Conservation (phyloP, 148 eudicot genomes). For the Dysphania ambrosioides region DNA sequence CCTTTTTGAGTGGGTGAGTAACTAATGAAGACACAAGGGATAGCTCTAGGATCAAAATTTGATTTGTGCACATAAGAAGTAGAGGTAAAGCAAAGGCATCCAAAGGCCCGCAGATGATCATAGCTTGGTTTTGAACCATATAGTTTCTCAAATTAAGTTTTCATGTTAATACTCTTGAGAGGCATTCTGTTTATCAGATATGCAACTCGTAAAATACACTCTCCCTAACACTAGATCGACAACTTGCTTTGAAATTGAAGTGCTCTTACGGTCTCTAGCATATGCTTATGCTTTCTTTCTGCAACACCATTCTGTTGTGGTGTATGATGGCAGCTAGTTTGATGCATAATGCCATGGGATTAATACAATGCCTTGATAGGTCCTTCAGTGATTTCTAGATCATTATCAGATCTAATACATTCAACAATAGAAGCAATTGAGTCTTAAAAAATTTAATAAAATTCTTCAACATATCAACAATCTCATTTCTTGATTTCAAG, state of each 20-base stretch:
- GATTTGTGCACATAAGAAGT: not conserved
- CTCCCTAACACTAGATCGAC: not conserved
- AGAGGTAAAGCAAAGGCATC: not conserved
- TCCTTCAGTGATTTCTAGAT: not conserved
- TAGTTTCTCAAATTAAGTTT: too few species aligned
- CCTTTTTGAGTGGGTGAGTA: not conserved
- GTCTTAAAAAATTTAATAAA: not conserved
- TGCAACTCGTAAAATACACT: not conserved
- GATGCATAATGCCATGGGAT: not conserved
- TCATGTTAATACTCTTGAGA: not conserved
- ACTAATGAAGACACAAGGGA: not conserved
- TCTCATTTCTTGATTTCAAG: not conserved
- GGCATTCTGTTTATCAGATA: constrained; percentile 5
- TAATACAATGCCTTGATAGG: too few species aligned
- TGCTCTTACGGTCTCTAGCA: not conserved
- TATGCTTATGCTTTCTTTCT: constrained; percentile 10
- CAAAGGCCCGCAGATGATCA: not conserved
- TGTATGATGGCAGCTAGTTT: not conserved
- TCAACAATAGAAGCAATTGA: not conserved
- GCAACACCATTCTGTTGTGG: constrained; percentile 14
- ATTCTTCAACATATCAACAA: not conserved
- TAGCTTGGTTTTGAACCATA: too few species aligned
- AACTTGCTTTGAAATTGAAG: not conserved
- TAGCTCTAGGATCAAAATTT: not conserved
- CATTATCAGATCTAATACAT: not conserved